Percentiles rank a stretch among this genome's conserved stretches.
Conservation (phyloP, 768 basidiomycete species). For the Saitozyma sp. region DNA sequence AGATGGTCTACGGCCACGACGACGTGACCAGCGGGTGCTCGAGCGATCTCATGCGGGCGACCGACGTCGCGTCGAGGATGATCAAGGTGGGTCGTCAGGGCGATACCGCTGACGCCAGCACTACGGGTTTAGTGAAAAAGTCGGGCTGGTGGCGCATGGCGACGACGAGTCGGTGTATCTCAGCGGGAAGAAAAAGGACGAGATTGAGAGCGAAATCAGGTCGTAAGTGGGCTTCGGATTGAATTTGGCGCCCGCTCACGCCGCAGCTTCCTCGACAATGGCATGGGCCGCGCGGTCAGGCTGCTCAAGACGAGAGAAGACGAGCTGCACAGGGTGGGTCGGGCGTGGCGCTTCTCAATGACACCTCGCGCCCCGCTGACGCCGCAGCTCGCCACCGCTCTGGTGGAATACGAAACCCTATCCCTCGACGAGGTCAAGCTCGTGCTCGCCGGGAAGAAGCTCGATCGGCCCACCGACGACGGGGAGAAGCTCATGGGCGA, state of each 20-base stretch:
- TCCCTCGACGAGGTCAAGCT: constrained; percentile 79
- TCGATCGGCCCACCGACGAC: constrained; percentile 25
- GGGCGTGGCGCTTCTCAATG: neutral
- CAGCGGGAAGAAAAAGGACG: constrained; percentile 72
- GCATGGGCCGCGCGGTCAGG: constrained; percentile 66
- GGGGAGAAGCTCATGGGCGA: constrained; percentile 34
- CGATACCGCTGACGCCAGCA: constrained; percentile 70
- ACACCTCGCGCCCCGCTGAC: neutral
- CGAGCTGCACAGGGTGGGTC: constrained; percentile 65
- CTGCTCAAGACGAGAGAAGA: constrained; percentile 68
- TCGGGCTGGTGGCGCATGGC: constrained; percentile 74
- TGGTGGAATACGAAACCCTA: constrained; percentile 94
- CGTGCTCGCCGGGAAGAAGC: constrained; percentile 76
- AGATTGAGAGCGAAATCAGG: constrained; percentile 85
- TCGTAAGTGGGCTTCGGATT: constrained; percentile 59
- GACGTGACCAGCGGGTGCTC: constrained; percentile 89
- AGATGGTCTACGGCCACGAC: constrained; percentile 83
- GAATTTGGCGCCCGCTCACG: constrained; percentile 24
- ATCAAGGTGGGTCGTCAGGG: constrained; percentile 80
- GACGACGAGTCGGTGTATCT: constrained; percentile 69
- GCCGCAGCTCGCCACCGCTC: constrained; percentile 77
- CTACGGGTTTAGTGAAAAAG: constrained; percentile 53
- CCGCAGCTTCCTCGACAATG: constrained; percentile 65
- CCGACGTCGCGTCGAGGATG: constrained; percentile 76
- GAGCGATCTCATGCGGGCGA: constrained; percentile 80